Evolutionary conservation across 495 filamentous ascomycete species (phyloP), one percentile per base, ranked within the genome.

Genomic region (Lasiosphaeria ovina): DNA sequence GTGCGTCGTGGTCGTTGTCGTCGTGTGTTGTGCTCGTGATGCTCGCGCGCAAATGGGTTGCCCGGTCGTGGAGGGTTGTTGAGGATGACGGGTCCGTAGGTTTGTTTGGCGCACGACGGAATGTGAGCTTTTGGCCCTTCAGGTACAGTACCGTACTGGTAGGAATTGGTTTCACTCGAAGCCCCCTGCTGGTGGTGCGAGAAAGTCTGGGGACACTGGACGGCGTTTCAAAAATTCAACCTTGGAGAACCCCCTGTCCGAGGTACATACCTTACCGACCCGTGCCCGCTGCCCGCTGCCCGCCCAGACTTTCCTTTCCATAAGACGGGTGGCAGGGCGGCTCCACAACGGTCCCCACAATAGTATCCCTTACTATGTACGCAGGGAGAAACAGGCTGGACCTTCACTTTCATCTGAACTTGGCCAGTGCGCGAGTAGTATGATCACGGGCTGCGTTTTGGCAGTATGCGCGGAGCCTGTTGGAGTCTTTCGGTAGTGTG

Each of bases 191-290:
- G 34, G 53, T 60, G 51, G 45, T 57, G 42, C 42, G 54, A 55
- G 49, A 32, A 51, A 51, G 33, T 49, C 55, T 38, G 42, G 57
- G 57, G 35, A 40, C n/a, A 34, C 24, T 24, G 24, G 24, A 24
- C 48, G 36, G 35, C 54, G 64, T 71, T 71, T 67, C 64, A 71
- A 67, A 59, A 69, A 60, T 58, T 62, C 61, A n/a, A 47, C 24
- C 24, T 24, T 24, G 31, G 42, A 57, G 45, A 36, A 36, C 66
- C 66, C 69, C 69, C 64, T 67, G 64, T 62, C 57, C 33, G 54
- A 59, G 48, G 47, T 16, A 44, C 56, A 63, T 66, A 62, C 66
- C 60, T 59, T 47, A 52, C 17, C 38, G 54, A 57, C n/a, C 54
- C 36, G 54, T 42, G 38, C 38, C 38, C 12, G 8, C 38, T 12